These are phyloP conservation scores for Bassia scoparia DNA, from an alignment of 148 eudicot species.

Conservation along the genomic window DNA sequence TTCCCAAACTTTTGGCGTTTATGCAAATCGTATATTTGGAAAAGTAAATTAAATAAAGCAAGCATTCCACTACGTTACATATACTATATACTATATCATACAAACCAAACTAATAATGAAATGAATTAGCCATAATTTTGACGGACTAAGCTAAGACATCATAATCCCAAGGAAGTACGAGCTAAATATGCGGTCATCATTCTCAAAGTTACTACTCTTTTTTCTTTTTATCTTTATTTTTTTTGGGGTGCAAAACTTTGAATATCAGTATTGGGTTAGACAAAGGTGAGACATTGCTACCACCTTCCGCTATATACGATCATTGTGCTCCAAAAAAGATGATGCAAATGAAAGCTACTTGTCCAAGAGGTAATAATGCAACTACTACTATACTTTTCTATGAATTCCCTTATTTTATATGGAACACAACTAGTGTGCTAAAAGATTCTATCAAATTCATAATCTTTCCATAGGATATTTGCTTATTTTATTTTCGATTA, in stretches of 20 bases:
- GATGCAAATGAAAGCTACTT: not conserved
- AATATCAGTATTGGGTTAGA: not conserved
- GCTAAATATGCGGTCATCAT: slow-evolving; percentile 1
- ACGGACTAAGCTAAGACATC: slow-evolving; percentile 3
- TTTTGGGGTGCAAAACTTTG: not conserved
- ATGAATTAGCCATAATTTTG: slow-evolving; percentile 7
- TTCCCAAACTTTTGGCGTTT: slow-evolving; percentile 4
- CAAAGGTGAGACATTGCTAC: slow-evolving; percentile 5
- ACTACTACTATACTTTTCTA: not conserved
- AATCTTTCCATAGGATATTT: no score
- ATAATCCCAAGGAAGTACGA: slow-evolving; percentile 4
- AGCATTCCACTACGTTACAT: not conserved
- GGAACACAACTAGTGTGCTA: no score
- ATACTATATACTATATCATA: no score
- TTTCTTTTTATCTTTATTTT: no score
- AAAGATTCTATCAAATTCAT: no score
- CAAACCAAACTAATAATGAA: not conserved
- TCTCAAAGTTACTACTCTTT: not conserved
- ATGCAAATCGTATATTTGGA: not conserved
- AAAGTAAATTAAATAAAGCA: no score
- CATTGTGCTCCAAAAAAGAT: slow-evolving; percentile 14
- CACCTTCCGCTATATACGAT: not conserved
- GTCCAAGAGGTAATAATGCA: not conserved
- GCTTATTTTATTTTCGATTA: no score
- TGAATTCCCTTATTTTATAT: no score